Evolutionary conservation across 805 yeast species (phyloP).

Genomic region (Blastobotrys americana): DNA sequence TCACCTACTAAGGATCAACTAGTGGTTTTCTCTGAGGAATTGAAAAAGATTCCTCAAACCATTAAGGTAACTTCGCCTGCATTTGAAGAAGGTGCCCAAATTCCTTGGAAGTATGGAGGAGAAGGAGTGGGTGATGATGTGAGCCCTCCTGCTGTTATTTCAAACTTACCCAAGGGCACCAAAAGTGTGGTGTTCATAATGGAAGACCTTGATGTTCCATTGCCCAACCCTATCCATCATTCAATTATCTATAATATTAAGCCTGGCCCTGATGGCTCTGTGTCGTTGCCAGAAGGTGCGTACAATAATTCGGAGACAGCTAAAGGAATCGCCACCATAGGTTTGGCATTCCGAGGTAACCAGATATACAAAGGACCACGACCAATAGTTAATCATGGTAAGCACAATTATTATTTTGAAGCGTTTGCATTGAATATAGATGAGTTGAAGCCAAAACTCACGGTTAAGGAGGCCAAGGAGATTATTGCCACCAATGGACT

Average conservation of each 20-base stretch:
- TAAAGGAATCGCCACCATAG: slow-evolving; percentile 6
- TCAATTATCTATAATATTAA: slow-evolving; percentile 10
- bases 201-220: slow-evolving; percentile 18
- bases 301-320: background rate
- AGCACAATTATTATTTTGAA: slow-evolving; percentile 18
- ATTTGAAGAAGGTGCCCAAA: slow-evolving; percentile 9
- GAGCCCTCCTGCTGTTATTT: slow-evolving; percentile 12
- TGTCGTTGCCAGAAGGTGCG: slow-evolving; percentile 5
- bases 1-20: background rate
- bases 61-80: slow-evolving; percentile 15
- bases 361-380: slow-evolving; percentile 16
- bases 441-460: background rate
- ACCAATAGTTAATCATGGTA: slow-evolving; percentile 17
- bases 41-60: slow-evolving; percentile 7
- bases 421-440: slow-evolving; percentile 12
- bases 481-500: background rate
- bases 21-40: background rate
- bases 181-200: slow-evolving; percentile 10
- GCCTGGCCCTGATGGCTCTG: background rate
- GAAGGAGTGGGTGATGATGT: slow-evolving; percentile 12
- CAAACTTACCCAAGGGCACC: slow-evolving; percentile 12
- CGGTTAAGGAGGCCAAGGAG: background rate
- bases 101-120: slow-evolving; percentile 17
- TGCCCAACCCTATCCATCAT: slow-evolving; percentile 14
- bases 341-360: slow-evolving; percentile 12